Conservation (phyloP, 2,329 filamentous ascomycete species). For the Ophiostoma montium region DNA sequence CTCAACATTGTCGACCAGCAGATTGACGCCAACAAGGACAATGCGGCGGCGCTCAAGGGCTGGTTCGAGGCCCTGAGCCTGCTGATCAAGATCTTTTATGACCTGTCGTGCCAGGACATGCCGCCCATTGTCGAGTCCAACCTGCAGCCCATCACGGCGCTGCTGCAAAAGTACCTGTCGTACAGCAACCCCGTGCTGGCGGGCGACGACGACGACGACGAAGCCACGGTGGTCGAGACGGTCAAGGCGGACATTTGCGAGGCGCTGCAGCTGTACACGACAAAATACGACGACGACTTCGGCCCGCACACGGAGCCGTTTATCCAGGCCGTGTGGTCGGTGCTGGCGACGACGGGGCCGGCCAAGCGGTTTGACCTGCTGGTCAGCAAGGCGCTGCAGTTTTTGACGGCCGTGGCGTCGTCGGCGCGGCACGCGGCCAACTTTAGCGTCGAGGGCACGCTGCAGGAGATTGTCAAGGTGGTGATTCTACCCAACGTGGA, state of each 20-base stretch:
- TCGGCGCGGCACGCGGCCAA: slow-evolving; percentile 63
- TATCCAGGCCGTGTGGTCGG: slow-evolving; percentile 78
- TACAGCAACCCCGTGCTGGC: slow-evolving; percentile 69
- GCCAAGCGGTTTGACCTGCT: slow-evolving; percentile 90
- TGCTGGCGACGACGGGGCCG: slow-evolving; percentile 72
- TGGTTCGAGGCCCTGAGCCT: slow-evolving; percentile 80
- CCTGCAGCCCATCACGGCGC: slow-evolving; percentile 56
- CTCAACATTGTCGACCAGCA: slow-evolving; percentile 60
- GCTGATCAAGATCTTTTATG: slow-evolving; percentile 83
- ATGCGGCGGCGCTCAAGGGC: slow-evolving; percentile 59
- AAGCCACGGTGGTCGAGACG: slow-evolving; percentile 70
- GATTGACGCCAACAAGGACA: slow-evolving; percentile 60
- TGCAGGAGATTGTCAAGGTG: slow-evolving; percentile 85
- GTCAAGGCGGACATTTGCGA: slow-evolving; percentile 93
- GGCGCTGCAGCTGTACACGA: slow-evolving; percentile 73
- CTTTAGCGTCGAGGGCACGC: slow-evolving; percentile 69
- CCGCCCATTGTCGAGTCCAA: slow-evolving; percentile 91
- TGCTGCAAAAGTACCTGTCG: slow-evolving; percentile 84
- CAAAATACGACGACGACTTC: slow-evolving; percentile 94
- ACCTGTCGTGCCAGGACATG: slow-evolving; percentile 93
- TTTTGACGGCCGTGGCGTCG: slow-evolving; percentile 77
- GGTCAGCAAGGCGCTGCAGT: slow-evolving; percentile 88
- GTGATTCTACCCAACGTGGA: slow-evolving; percentile 89
- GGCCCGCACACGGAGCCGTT: slow-evolving; percentile 67
- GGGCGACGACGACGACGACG: slow-evolving; percentile 66